These are phyloP conservation scores for Mucuna pruriens DNA, from an alignment of 306 rosid genomes.

Conservation along the genomic window DNA sequence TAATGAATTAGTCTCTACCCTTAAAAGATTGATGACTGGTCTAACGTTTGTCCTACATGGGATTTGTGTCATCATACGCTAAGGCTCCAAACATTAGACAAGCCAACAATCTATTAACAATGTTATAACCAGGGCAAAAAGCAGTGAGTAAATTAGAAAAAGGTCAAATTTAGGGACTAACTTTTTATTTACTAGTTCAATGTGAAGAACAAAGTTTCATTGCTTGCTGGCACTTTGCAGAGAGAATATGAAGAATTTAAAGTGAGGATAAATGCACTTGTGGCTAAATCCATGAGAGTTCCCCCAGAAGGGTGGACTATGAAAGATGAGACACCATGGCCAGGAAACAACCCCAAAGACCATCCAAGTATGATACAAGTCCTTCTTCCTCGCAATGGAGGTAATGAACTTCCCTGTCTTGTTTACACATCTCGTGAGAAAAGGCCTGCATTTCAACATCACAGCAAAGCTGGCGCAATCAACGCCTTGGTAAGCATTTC, in stretches of 20 bases:
- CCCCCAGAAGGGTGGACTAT: constrained; percentile 96
- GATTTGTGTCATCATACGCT: background rate
- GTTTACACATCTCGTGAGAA: constrained; percentile 94
- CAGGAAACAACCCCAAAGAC: constrained; percentile 91
- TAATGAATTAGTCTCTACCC: background rate
- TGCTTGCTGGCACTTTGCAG: constrained; percentile 52
- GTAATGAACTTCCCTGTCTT: constrained; percentile 87
- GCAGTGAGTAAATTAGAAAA: background rate
- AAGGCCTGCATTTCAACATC: constrained; percentile 93
- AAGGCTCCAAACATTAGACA: background rate
- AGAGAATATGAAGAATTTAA: constrained; percentile 98
- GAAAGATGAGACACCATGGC: constrained; percentile 99
- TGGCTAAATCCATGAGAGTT: constrained; percentile 78
- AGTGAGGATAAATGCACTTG: constrained; percentile 92
- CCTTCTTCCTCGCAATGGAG: constrained; percentile 85
- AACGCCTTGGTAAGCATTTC: constrained; percentile 75
- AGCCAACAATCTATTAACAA: background rate
- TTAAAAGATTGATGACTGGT: background rate
- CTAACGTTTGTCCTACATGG: background rate
- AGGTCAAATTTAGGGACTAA: background rate
- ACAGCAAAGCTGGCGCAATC: constrained; percentile 94
- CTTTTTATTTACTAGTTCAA: background rate
- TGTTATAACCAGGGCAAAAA: background rate
- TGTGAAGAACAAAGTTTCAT: constrained; percentile 14
- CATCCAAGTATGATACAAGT: constrained; percentile 98